Evolutionary conservation across 2,329 filamentous ascomycete species (phyloP).

Genomic region (Diaporthe sp.): DNA sequence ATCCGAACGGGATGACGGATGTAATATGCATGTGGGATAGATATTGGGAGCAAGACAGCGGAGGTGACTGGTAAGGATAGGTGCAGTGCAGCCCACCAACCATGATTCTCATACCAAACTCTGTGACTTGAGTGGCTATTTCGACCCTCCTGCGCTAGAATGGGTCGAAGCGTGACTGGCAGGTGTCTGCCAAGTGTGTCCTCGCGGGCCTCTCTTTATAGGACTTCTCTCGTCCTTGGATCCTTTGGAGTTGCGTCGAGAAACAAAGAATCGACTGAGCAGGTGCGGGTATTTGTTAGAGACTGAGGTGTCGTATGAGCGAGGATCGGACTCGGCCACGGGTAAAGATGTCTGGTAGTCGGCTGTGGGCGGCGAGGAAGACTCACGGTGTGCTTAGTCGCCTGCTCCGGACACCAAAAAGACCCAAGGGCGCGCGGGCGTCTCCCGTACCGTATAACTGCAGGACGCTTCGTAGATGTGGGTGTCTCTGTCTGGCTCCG

Average conservation of each 20-base stretch:
- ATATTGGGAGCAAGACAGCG: conserved; percentile 43
- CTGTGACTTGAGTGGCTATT: conserved; percentile 54
- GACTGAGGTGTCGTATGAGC: conserved; percentile 16
- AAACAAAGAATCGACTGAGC: conserved; percentile 9
- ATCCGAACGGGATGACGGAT: conserved; percentile 39
- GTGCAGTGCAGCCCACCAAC: conserved; percentile 55
- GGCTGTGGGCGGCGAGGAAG: conserved; percentile 16
- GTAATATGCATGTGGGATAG: conserved; percentile 36
- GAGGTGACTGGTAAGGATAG: conserved; percentile 45
- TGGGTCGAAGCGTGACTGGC: conserved; percentile 49
- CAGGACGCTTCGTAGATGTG: conserved; percentile 19
- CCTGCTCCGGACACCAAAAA: conserved; percentile 12
- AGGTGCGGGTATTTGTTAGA: not conserved
- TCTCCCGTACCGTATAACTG: conserved; percentile 24
- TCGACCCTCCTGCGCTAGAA: conserved; percentile 50
- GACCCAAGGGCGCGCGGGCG: conserved; percentile 17
- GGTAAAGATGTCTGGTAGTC: conserved; percentile 17
- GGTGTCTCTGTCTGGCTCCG: conserved; percentile 32
- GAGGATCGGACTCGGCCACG: conserved; percentile 17
- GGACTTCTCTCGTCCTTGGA: conserved; percentile 24
- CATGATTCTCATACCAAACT: conserved; percentile 50
- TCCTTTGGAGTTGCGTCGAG: conserved; percentile 27
- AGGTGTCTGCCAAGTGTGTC: conserved; percentile 47
- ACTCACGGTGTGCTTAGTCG: conserved; percentile 30
- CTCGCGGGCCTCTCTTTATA: conserved; percentile 39